Evolutionary conservation across 768 basidiomycete genomes (phyloP), one percentile per base, ranked within the genome.

Genomic region (Auriculariales sp.): DNA sequence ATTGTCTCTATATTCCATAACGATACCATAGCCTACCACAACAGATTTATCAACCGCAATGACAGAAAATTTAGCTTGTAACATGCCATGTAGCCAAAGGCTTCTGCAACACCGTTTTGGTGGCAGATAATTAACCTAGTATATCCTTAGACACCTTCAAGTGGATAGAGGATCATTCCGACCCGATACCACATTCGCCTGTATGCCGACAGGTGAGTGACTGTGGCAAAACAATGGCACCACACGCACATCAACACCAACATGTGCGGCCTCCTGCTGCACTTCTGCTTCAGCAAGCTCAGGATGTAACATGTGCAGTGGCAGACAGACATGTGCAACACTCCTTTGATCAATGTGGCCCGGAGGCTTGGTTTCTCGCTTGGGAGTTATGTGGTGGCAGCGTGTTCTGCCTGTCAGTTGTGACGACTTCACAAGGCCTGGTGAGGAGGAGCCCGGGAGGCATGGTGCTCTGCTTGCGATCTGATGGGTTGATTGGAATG

Each of bases 231-330:
- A n/a, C n/a, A n/a, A 2, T 83, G 79, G 58, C 79, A 81, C 51
- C 67, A 75, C 11, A 82, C 78, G 0, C 78, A 83, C 53, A 72
- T 83, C 27, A 70, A 77, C 2, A 71, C 77, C 10, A 68, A 70
- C 52, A 66, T 69, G 7, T 59, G 66, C 46, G 63, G 62, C 14
- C 55, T 69, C 12, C 60, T 67, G 33, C 63, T 87, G 19, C 54
- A 50, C 19, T 65, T 64, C 54, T 39, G n/a, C n/a, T n/a, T n/a
- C n/a, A n/a, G n/a, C n/a, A 74, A 74, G 0, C 64, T 83, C 2
- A 74, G 77, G 1, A 58, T 84, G 28, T 69, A 81, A 3, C 69
- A 81, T 10, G 73, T 81, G 0, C 73, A 74, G 25, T 86, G 81
- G 77, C 70, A 72, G 52, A 68, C 78, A 3, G 72, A 77, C 46